Evolutionary conservation across 805 yeast species (phyloP).

Genomic region (Ogataea dorogensis): DNA sequence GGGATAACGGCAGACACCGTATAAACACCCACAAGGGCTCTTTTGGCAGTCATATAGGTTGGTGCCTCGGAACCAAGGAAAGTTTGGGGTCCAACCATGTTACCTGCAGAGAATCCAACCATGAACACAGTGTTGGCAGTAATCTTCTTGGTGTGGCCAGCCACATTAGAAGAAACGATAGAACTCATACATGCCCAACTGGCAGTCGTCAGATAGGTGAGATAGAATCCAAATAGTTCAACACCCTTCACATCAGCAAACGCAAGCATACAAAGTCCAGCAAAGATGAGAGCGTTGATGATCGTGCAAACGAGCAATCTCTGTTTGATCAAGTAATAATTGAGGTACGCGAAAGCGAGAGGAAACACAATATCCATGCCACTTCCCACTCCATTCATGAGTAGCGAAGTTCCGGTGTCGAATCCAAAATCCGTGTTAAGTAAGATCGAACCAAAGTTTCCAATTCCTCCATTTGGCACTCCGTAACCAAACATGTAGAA

Average conservation of each 20-base stretch:
- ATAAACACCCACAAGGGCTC: conserved; percentile 33
- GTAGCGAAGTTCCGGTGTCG: conserved; percentile 29
- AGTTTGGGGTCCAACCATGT: conserved; percentile 47
- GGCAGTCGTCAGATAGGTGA: conserved; percentile 25
- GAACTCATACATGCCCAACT: conserved; percentile 31
- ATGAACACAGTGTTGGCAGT: conserved; percentile 45
- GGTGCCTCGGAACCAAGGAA: conserved; percentile 46
- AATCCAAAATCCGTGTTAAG: conserved; percentile 33
- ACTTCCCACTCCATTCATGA: conserved; percentile 38
- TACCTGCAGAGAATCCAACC: conserved; percentile 44
- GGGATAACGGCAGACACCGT: conserved; percentile 15
- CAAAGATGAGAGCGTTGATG: conserved; percentile 23
- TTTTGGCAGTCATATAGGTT: conserved; percentile 39
- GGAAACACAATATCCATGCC: conserved; percentile 32
- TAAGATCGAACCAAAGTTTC: conserved; percentile 45
- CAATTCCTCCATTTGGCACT: conserved; percentile 55
- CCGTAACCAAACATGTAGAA: conserved; percentile 42
- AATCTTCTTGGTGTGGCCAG: conserved; percentile 58
- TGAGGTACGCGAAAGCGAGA: conserved; percentile 32
- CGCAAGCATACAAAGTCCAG: conserved; percentile 34
- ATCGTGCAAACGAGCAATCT: conserved; percentile 26
- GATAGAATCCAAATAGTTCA: conserved; percentile 25
- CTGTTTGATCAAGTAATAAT: conserved; percentile 21
- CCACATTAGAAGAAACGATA: conserved; percentile 45
- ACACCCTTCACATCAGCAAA: conserved; percentile 30